A percentile compares a stretch with the other conserved stretches of the same genome.
These are phyloP conservation scores for Cordyceps cicadae DNA, from an alignment of 2,329 filamentous ascomycete species.

Conservation along the genomic window DNA sequence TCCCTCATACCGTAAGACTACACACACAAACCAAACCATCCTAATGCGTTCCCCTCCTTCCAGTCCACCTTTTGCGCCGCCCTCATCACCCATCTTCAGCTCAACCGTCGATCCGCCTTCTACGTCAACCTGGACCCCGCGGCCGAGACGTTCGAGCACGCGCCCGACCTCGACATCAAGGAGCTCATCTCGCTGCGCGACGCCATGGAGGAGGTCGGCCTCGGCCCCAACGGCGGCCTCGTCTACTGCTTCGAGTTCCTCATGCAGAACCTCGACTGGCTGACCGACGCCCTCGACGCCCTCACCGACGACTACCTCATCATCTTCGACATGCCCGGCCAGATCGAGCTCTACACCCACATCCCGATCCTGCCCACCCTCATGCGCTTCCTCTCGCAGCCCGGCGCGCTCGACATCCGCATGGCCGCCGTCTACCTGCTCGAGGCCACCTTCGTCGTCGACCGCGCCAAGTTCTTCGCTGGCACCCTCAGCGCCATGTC, in stretches of 20 bases:
- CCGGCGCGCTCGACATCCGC: conserved; percentile 77
- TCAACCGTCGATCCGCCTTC: conserved; percentile 87
- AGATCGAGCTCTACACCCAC: conserved; percentile 98
- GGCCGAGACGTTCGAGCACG: conserved; percentile 83
- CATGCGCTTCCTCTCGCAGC: conserved; percentile 69
- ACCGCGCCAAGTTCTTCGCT: conserved; percentile 94
- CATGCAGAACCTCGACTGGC: conserved; percentile 86
- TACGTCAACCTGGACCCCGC: conserved; percentile 98
- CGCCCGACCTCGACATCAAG: conserved; percentile 90
- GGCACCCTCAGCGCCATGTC: conserved; percentile 95
- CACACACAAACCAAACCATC: neutral
- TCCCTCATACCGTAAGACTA: neutral
- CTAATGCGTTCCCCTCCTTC: neutral
- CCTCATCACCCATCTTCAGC: conserved; percentile 85
- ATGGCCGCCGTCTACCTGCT: conserved; percentile 91
- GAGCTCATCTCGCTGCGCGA: conserved; percentile 89
- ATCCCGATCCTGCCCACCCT: conserved; percentile 84
- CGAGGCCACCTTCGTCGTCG: conserved; percentile 90
- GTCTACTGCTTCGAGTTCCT: conserved; percentile 97
- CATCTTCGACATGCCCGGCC: conserved; percentile 96
- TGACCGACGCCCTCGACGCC: conserved; percentile 74
- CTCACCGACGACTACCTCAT: conserved; percentile 94
- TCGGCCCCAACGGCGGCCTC: conserved; percentile 85
- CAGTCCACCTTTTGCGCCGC: conserved; percentile 90
- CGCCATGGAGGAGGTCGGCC: conserved; percentile 89